Evolutionary conservation across 148 eudicot genomes (phyloP), one percentile per base, ranked within the genome.

Genomic region (Persicaria maculosa): DNA sequence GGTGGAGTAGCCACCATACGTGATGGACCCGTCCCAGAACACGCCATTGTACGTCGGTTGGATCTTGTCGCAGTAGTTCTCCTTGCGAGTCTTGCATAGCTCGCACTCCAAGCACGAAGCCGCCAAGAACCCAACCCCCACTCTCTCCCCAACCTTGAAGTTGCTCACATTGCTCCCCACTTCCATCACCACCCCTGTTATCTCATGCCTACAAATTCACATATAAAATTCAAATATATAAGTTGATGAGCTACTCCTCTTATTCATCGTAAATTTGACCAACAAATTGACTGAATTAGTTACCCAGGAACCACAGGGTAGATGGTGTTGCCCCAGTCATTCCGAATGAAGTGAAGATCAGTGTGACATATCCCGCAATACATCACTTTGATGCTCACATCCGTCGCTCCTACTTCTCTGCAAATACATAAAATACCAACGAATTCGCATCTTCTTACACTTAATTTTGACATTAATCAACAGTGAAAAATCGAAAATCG

Each of bases 291-390:
- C 10, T 43, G 20, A 43, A 57, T n/a, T n/a, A 52, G 62, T 44
- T 82, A 95, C 99, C 99, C 99, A 4, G 99, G 99, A 16, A 95
- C 97, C 73, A 86, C 87, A 46, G 99, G 99, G 76, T 88, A 95
- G 43, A 58, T 17, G 36, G 83, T 47, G 31, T 43, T 77, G 47
- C 83, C 83, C 83, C 83, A 80, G 45, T 80, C 83, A 72, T 80
- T 77, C 76, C 69, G 69, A 46, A 74, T 58, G 59, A 7, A 44
- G 74, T 80, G 80, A 73, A 80, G 83, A 73, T 80, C 83, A 9
- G 83, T 64, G 80, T 80, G 83, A 44, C 83, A 80, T 9, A 80
- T 80, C 65, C 83, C 83, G 74, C 83, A 80, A 31, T 80, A 80
- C 55, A 77, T 10, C 9, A 80, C 77, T 31, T 77, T 77, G 43